Base-by-base conservation (phyloP, 345 rosid species). In the Eucalyptus regnans region DNA sequence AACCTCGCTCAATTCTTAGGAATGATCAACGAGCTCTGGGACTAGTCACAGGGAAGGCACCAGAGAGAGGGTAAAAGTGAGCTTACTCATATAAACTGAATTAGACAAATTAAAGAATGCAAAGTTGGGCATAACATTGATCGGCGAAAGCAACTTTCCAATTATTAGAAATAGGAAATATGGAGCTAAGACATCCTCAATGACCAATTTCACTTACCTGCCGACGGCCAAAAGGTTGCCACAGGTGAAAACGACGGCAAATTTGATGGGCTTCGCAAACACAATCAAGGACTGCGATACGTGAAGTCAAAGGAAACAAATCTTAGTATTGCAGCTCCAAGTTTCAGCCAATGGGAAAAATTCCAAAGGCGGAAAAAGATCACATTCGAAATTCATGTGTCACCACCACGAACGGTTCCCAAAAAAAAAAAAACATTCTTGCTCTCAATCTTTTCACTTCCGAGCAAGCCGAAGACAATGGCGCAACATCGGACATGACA, bases 141-240 rank as follows among this genome's bases (percentile, higher is more conserved):
- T 20, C 5, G 15, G 15, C 5, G 2, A 76, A 41, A 20, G 83
- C 48, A 76, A 20, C 83, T 20, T 76, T 37, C 48, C 48, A 76
- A 10, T 37, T 20, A 76, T 76, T 12, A 76, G 48, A 76, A 41
- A 41, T 76, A 76, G 84, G 46, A 4, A 4, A 87, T 12, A 64
- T 23, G 86, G 52, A 60, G 85, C 37, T 23, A 52, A 86, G 87
- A 20, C 48, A 76, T 41, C 7, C 25, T 43, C 84, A 76, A 41
- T 4, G 46, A 58, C 44, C 52, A 10, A 50, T 64, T 84, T 51
- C 81, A 89, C 93, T 89, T 91, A 97, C 99, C 99, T 98, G 93
- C 99, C 98, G 85, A 97, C 96, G 81, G 99, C 98, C 71, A 97
- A 91, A 68, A 98, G 91, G 90, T 98, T 97, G 88, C 99, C 99